A percentile compares a stretch with the other conserved stretches of the same genome.
Conservation (phyloP, 1,284 basidiomycete species). For the Xerocomus nothofagi region DNA sequence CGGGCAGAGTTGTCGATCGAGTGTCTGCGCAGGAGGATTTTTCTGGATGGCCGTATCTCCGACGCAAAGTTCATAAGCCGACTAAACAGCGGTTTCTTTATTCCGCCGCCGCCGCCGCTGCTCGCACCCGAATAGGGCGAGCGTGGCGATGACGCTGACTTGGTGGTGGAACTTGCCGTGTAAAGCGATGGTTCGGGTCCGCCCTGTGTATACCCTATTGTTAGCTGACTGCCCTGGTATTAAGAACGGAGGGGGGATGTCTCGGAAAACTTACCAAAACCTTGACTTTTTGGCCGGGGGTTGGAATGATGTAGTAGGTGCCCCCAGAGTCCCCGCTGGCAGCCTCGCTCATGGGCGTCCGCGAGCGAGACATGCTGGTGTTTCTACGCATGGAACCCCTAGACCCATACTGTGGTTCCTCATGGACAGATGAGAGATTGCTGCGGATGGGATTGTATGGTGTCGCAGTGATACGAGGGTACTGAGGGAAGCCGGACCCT, state of each 20-base stretch:
- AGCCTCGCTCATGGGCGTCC: slow-evolving; percentile 40
- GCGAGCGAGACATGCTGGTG: slow-evolving; percentile 22
- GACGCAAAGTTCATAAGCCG: slow-evolving; percentile 47
- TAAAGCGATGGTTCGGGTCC: slow-evolving; percentile 49
- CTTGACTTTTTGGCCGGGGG: slow-evolving; percentile 66
- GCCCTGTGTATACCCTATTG: slow-evolving; percentile 30
- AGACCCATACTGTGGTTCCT: slow-evolving; percentile 30
- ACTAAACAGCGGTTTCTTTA: slow-evolving; percentile 52
- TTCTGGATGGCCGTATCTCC: slow-evolving; percentile 36
- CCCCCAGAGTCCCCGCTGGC: slow-evolving; percentile 56
- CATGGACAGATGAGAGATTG: slow-evolving; percentile 35
- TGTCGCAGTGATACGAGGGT: slow-evolving; percentile 34
- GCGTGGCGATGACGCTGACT: slow-evolving; percentile 45
- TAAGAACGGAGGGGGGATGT: slow-evolving; percentile 3
- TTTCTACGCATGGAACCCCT: slow-evolving; percentile 35
- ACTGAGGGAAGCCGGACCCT: slow-evolving; percentile 37
- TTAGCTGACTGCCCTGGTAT: slow-evolving; percentile 7
- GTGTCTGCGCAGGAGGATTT: slow-evolving; percentile 43
- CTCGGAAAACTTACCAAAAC: slow-evolving; percentile 55
- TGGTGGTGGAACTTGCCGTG: slow-evolving; percentile 52
- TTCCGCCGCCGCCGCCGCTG: slow-evolving; percentile 20
- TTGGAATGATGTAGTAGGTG: slow-evolving; percentile 71
- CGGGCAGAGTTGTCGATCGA: slow-evolving; percentile 40
- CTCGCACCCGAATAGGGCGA: slow-evolving; percentile 33
- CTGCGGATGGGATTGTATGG: slow-evolving; percentile 39